Evolutionary conservation across 768 basidiomycete species (phyloP).

Genomic region (Collybiopsis confluens): DNA sequence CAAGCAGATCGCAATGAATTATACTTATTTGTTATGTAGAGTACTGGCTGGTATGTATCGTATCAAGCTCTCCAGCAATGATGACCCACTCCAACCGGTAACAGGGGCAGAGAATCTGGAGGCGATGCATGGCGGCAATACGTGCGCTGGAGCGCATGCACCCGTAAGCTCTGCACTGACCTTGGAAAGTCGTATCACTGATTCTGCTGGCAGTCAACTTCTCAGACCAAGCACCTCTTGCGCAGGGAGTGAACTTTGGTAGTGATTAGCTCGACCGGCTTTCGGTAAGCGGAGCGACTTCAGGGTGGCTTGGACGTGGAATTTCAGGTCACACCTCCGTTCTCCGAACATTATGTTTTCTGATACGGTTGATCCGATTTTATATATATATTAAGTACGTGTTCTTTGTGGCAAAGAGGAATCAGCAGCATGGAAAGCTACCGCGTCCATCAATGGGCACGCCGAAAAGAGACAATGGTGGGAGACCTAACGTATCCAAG

Average conservation of each 20-base stretch:
- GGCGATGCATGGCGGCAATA: constrained; percentile 99
- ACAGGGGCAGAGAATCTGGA: constrained; percentile 91
- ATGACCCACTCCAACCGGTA: constrained; percentile 14
- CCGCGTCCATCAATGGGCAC: constrained; percentile 1
- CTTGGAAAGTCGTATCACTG: constrained; percentile 1
- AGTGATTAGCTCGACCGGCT: background rate
- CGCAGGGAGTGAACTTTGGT: constrained; percentile 85
- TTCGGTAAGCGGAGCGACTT: background rate
- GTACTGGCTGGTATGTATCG: constrained; percentile 73
- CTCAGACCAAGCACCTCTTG: constrained; percentile 82
- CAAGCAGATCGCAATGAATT: too few species aligned
- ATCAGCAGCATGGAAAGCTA: constrained; percentile 6
- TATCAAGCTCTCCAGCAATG: constrained; percentile 5
- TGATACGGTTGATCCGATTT: constrained; percentile 6
- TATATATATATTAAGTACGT: background rate
- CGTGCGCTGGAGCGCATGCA: constrained; percentile 88
- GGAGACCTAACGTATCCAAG: constrained; percentile 7
- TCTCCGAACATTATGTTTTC: constrained; percentile 7
- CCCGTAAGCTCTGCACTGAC: constrained; percentile 35
- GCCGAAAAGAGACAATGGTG: constrained; percentile 5
- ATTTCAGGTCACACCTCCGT: background rate
- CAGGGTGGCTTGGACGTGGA: constrained; percentile 8
- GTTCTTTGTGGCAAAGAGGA: background rate
- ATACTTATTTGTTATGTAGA: constrained; percentile 38
- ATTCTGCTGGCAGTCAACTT: constrained; percentile 63